phyloP scores from a whole-genome alignment of 192 early-diverging fungal genomes.

The Umbelopsis isabellina region DNA sequence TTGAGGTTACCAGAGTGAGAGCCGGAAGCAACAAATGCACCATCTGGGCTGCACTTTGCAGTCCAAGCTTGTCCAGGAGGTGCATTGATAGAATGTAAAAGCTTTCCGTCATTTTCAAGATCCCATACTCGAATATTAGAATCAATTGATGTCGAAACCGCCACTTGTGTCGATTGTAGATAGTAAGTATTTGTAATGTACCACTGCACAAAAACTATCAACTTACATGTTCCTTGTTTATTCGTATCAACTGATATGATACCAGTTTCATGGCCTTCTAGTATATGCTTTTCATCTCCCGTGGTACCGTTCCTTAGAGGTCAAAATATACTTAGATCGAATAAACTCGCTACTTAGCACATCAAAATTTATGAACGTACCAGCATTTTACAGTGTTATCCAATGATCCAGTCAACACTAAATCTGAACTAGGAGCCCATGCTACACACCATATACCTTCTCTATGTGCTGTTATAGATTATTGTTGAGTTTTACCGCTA shows the following conservation, averaged over 20 bases:
- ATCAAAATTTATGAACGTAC: constrained; percentile 41
- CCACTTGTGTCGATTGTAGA: constrained; percentile 47
- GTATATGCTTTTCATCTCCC: constrained; percentile 51
- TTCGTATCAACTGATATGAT: constrained; percentile 75
- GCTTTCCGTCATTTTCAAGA: constrained; percentile 51
- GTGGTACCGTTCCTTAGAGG: constrained; percentile 63
- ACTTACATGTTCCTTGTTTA: constrained; percentile 56
- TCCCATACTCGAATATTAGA: constrained; percentile 82
- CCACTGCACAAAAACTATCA: not conserved
- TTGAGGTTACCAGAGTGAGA: constrained; percentile 75
- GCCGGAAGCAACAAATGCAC: constrained; percentile 70
- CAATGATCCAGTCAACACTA: constrained; percentile 75
- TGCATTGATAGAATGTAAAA: constrained; percentile 63
- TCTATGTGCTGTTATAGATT: constrained; percentile 63
- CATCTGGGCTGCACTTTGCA: constrained; percentile 73
- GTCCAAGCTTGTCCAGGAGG: constrained; percentile 79
- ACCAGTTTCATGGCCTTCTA: constrained; percentile 79
- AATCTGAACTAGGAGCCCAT: constrained; percentile 70
- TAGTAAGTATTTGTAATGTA: not conserved
- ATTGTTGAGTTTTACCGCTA: not conserved
- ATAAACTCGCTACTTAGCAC: constrained; percentile 4
- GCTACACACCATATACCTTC: constrained; percentile 84
- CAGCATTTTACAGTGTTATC: constrained; percentile 83
- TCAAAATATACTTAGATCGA: not conserved
- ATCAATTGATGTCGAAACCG: constrained; percentile 77